phyloP scores from a whole-genome alignment of 1,139 yeast genomes.

The Saccharomyces hybrid region DNA sequence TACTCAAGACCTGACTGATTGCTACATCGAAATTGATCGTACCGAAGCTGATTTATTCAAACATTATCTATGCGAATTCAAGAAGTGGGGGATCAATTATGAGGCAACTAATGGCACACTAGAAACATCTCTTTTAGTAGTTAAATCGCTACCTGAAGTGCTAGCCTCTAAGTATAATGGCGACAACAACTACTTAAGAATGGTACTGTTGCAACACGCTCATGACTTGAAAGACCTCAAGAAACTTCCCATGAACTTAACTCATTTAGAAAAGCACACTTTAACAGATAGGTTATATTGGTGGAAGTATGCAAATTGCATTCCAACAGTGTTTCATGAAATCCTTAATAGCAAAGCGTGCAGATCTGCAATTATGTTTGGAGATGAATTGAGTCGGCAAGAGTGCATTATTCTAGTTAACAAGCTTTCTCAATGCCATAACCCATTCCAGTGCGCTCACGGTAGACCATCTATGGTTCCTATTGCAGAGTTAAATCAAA shows the following conservation, averaged over 20 bases:
- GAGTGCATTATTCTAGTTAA: constrained; percentile 43
- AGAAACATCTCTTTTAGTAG: constrained; percentile 3
- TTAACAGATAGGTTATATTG: constrained; percentile 15
- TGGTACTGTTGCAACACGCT: constrained; percentile 38
- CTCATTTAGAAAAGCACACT: background rate
- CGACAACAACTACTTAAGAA: constrained; percentile 30
- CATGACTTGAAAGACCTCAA: constrained; percentile 34
- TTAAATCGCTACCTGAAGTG: constrained; percentile 40
- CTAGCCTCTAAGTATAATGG: constrained; percentile 31
- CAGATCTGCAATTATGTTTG: constrained; percentile 66
- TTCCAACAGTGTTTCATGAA: constrained; percentile 47
- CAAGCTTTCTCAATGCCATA: constrained; percentile 40
- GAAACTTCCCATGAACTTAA: constrained; percentile 1
- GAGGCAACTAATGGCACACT: constrained; percentile 3
- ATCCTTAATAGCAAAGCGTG: constrained; percentile 60
- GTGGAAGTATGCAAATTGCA: constrained; percentile 31
- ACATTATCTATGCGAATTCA: constrained; percentile 32
- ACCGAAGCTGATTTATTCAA: constrained; percentile 33
- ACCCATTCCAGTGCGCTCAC: constrained; percentile 81
- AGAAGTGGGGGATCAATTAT: constrained; percentile 41
- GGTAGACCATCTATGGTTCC: constrained; percentile 76
- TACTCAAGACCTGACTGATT: constrained; percentile 6
- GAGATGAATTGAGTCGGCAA: constrained; percentile 39
- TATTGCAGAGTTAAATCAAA: constrained; percentile 30
- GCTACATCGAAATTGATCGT: constrained; percentile 20